phyloP scores from a whole-genome alignment of 2,329 filamentous ascomycete species.

The Nemania sp. region DNA sequence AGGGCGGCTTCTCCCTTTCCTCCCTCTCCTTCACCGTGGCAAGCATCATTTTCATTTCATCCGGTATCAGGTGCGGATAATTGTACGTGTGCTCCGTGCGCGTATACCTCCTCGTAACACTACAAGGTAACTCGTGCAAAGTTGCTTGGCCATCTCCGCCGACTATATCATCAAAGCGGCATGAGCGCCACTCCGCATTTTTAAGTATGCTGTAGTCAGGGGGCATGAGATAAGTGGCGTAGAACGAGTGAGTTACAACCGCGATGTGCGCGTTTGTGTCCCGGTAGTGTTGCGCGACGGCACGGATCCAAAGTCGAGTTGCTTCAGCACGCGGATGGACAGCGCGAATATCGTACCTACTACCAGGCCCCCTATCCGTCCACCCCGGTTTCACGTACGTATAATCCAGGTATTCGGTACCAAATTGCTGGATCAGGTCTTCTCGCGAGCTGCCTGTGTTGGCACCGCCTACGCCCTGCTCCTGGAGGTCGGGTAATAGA shows the following conservation, averaged over 20 bases:
- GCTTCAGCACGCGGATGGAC: neutral
- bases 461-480: neutral
- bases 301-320: constrained; percentile 8
- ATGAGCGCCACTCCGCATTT: constrained; percentile 22
- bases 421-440: neutral
- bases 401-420: neutral
- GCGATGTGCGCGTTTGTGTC: constrained; percentile 17
- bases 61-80: no score
- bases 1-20: neutral
- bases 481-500: constrained; percentile 17
- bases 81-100: neutral
- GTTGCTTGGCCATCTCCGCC: neutral
- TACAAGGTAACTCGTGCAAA: constrained; percentile 4
- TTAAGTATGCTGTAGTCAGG: neutral
- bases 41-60: no score
- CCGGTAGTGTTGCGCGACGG: neutral
- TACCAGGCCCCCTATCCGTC: neutral
- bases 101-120: neutral
- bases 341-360: neutral
- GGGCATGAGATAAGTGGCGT: neutral
- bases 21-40: neutral
- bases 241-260: constrained; percentile 9
- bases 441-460: constrained; percentile 1
- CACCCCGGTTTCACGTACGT: neutral
- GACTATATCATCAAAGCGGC: neutral